Percentiles rank a stretch among this genome's conserved stretches.
Evolutionary conservation across 306 rosid species (phyloP).

Genomic region (Pueraria montana): DNA sequence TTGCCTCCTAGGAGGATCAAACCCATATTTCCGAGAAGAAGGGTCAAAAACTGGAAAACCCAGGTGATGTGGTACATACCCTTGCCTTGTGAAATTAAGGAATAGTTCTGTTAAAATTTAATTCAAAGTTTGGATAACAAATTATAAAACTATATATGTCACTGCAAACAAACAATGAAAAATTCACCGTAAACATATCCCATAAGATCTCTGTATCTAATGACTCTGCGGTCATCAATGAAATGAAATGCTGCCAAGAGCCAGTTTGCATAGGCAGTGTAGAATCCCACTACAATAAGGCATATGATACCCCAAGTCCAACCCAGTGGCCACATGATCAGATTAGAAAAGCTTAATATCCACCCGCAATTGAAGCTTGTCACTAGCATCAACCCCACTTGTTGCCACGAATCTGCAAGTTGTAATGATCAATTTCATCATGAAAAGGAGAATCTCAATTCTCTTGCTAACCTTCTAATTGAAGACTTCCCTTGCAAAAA

Average conservation of each 20-base stretch:
- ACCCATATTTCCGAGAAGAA: conserved; percentile 56
- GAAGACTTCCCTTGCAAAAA: too few species aligned
- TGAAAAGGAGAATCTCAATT: too few species aligned
- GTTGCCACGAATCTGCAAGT: conserved; percentile 71
- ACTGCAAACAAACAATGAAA: neutral
- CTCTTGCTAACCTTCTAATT: too few species aligned
- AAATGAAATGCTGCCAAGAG: conserved; percentile 69
- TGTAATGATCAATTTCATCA: neutral
- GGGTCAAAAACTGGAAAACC: conserved; percentile 61
- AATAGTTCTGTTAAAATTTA: neutral
- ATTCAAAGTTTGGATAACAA: too few species aligned
- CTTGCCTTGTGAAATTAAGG: conserved; percentile 47
- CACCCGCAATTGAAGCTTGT: conserved; percentile 67
- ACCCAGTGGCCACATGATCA: conserved; percentile 64
- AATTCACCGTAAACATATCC: conserved; percentile 57
- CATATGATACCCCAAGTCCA: conserved; percentile 72
- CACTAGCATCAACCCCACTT: conserved; percentile 70
- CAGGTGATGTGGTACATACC: conserved; percentile 62
- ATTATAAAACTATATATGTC: too few species aligned
- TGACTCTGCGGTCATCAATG: conserved; percentile 66
- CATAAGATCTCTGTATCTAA: conserved; percentile 78
- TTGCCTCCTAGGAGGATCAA: too few species aligned
- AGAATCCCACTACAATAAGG: conserved; percentile 59
- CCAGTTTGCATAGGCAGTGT: conserved; percentile 73
- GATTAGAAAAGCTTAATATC: conserved; percentile 62